These are phyloP conservation scores for Candida saitoana DNA, from an alignment of 805 yeast genomes.

Conservation along the genomic window DNA sequence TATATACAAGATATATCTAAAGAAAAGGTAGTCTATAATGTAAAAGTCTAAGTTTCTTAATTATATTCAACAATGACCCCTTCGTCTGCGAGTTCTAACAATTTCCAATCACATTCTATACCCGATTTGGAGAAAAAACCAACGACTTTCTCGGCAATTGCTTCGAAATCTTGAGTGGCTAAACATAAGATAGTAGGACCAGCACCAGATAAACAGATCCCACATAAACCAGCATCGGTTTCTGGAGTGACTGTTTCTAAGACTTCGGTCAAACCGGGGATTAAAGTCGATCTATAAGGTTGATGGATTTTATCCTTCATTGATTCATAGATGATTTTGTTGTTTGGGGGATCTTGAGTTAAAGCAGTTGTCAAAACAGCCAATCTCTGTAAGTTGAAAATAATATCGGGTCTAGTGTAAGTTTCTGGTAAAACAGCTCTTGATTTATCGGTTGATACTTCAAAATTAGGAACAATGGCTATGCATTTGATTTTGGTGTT, in stretches of 20 bases:
- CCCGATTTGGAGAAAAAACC: constrained; percentile 59
- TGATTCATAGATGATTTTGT: constrained; percentile 81
- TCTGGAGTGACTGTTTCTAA: constrained; percentile 76
- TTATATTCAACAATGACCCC: constrained; percentile 60
- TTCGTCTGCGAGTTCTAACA: constrained; percentile 80
- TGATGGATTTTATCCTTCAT: constrained; percentile 98
- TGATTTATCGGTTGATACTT: constrained; percentile 87
- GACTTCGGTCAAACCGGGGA: constrained; percentile 87
- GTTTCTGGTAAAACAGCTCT: constrained; percentile 84
- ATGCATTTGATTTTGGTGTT: constrained; percentile 77
- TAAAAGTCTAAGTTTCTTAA: neutral
- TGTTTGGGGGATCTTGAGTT: constrained; percentile 77
- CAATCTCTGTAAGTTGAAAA: constrained; percentile 88
- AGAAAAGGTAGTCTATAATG: neutral
- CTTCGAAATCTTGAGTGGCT: constrained; percentile 84
- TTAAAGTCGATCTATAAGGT: constrained; percentile 88
- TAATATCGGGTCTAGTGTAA: constrained; percentile 75
- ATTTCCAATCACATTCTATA: constrained; percentile 75
- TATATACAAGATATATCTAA: constrained; percentile 1
- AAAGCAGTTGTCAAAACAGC: constrained; percentile 91
- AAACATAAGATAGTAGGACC: constrained; percentile 95
- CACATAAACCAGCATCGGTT: constrained; percentile 79
- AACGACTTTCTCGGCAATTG: constrained; percentile 74
- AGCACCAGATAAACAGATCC: constrained; percentile 95
- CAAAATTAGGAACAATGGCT: constrained; percentile 90